Base-by-base conservation (phyloP, 306 rosid species). In the Pterocarpus macrocarpus region DNA sequence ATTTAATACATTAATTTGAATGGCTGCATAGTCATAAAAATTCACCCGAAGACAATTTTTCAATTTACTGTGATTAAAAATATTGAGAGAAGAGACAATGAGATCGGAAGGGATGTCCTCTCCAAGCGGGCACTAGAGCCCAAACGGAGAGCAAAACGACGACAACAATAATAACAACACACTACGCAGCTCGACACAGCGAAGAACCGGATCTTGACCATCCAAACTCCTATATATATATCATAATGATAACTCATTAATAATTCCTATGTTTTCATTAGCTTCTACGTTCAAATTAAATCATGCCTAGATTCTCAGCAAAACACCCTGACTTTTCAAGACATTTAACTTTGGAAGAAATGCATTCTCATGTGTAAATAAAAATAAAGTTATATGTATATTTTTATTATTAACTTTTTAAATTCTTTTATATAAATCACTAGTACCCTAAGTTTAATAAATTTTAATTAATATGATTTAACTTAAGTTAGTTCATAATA, bases 151-250 rank as follows among this genome's bases (percentile, higher is more conserved):
- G 8, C n/a, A 57, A 69, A 69, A 79, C 61, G 82, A 79, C 77
- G 28, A 78, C 56, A 33, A 30, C 13, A 45, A 2, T 28, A 30
- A 7, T 7, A n/a, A 36, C 64, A 16, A 7, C 4, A 5, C 53
- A 47, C 7, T 57, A 16, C 63, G 17, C 63, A 53, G 44, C 47
- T 47, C 58, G 2, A 49, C 53, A 10, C 76, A 78, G 61, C 75
- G 68, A 49, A 68, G 45, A 69, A 68, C 13, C 69, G 75, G 76
- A 78, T 78, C 82, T 69, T 56, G 69, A 67, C 72, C 49, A 55
- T 61, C 34, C 57, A 8, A 68, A 43, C n/a, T 43, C 69, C 16
- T 28, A 41, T 8, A 11, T 5, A 38, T 38, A 4, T 38, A 38
- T 5, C 41, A 38, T 38, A 5, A 3, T 38, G 41, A 45, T 14